A percentile compares a stretch with the other conserved stretches of the same genome.
These are phyloP conservation scores for Calocybe indica DNA, from an alignment of 768 basidiomycete genomes.

Conservation along the genomic window DNA sequence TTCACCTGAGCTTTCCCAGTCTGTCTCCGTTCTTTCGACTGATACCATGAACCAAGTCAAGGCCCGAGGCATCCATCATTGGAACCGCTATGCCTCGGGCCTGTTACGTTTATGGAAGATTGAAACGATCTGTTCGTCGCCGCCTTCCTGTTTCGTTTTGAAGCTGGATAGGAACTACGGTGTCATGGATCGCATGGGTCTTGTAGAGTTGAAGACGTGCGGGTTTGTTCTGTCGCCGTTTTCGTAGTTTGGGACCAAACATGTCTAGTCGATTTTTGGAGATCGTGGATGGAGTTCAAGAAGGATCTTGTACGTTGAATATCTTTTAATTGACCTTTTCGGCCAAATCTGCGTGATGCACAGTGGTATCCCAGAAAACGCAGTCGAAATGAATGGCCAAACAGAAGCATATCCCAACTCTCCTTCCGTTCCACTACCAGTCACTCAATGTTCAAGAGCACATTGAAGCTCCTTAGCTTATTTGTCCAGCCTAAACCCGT, in stretches of 20 bases:
- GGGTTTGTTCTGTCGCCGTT: slow-evolving; percentile 22
- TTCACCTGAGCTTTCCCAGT: too few species aligned
- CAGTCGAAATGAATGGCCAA: too few species aligned
- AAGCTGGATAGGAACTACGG: slow-evolving; percentile 38
- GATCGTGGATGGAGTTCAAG: too few species aligned
- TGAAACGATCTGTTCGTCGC: slow-evolving; percentile 27
- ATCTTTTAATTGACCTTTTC: too few species aligned
- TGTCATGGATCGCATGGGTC: slow-evolving; percentile 36
- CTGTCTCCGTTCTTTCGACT: not conserved
- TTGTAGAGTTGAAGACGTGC: slow-evolving; percentile 57
- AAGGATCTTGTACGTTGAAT: too few species aligned
- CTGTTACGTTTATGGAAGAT: slow-evolving; percentile 77
- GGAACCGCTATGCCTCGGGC: slow-evolving; percentile 35
- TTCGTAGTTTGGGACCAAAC: slow-evolving; percentile 71
- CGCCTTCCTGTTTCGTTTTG: slow-evolving; percentile 56
- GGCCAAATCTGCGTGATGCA: too few species aligned
- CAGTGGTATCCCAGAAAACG: too few species aligned
- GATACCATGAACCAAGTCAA: slow-evolving; percentile 60
- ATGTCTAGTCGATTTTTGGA: slow-evolving; percentile 15
- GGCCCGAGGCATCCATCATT: slow-evolving; percentile 36
- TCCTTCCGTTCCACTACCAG: too few species aligned
- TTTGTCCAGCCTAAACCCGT: slow-evolving; percentile 16
- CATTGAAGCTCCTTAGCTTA: slow-evolving; percentile 12
- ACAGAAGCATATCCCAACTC: too few species aligned
- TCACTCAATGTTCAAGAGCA: slow-evolving; percentile 7